These are phyloP conservation scores for Tulasnella calospora DNA, from an alignment of 768 basidiomycete species.

Conservation along the genomic window DNA sequence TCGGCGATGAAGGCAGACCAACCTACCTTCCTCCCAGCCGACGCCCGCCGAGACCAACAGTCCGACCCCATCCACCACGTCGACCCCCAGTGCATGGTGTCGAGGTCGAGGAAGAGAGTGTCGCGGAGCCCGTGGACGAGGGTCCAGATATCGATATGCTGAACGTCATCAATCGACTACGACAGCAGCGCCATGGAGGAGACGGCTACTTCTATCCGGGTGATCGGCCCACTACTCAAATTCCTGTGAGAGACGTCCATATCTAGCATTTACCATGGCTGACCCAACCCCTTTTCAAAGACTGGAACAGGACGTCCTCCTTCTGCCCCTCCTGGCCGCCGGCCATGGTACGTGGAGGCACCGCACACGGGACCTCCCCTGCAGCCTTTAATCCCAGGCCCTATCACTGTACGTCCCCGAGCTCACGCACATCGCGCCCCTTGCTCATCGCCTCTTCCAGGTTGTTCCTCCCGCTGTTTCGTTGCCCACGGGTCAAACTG, in stretches of 20 bases:
- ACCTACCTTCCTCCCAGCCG: neutral
- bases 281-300: neutral
- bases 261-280: neutral
- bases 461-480: slow-evolving; percentile 15
- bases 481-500: neutral
- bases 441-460: neutral
- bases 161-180: slow-evolving; percentile 2
- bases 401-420: neutral
- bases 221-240: neutral
- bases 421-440: neutral
- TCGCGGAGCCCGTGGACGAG: neutral
- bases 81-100: neutral
- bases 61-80: neutral
- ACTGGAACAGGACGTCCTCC: slow-evolving; percentile 19
- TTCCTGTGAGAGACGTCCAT: neutral
- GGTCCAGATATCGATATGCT: slow-evolving; percentile 28
- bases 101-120: neutral
- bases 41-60: neutral
- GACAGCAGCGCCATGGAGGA: slow-evolving; percentile 13
- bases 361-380: neutral
- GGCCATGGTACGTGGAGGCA: neutral
- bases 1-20: neutral
- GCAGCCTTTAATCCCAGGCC: neutral
- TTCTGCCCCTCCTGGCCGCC: slow-evolving; percentile 21
- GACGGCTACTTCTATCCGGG: neutral